Conservation (phyloP, 495 filamentous ascomycete species). For the Trichoderma asperelloides region DNA sequence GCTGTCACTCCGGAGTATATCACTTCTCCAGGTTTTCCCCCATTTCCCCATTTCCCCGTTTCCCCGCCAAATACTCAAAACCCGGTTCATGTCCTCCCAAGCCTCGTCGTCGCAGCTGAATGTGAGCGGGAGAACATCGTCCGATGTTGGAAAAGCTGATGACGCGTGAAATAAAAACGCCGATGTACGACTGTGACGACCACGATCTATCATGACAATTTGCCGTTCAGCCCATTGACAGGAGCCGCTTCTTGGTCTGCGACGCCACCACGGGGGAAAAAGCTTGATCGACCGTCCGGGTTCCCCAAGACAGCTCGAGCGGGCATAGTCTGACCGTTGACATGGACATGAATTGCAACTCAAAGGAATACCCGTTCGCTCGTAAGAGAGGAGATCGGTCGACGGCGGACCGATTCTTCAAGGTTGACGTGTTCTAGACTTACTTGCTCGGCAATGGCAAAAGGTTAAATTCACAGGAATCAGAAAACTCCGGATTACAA, state of each 20-base stretch:
- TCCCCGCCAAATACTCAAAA: background rate
- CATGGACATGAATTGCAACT: too few relatives aligned
- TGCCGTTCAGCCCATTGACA: background rate
- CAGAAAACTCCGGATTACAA: background rate
- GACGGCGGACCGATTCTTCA: background rate
- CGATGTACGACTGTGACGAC: background rate
- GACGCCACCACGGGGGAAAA: slow-evolving; percentile 2
- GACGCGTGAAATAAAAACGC: background rate
- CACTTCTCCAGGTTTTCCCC: background rate
- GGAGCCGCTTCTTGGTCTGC: background rate
- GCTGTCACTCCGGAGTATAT: slow-evolving; percentile 5
- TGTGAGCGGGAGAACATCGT: background rate
- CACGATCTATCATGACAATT: background rate
- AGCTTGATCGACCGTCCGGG: background rate
- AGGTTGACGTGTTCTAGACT: background rate
- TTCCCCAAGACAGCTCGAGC: too few relatives aligned
- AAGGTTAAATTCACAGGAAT: background rate
- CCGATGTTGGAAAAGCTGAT: background rate
- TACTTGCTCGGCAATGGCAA: background rate
- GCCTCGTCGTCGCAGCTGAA: background rate
- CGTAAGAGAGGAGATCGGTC: background rate
- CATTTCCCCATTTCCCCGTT: slow-evolving; percentile 5
- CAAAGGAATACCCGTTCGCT: background rate
- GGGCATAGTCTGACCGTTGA: too few relatives aligned
- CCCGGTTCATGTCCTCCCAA: background rate